These are phyloP conservation scores for Hypsizygus ulmarius DNA, from an alignment of 1,284 basidiomycete species.

Conservation along the genomic window DNA sequence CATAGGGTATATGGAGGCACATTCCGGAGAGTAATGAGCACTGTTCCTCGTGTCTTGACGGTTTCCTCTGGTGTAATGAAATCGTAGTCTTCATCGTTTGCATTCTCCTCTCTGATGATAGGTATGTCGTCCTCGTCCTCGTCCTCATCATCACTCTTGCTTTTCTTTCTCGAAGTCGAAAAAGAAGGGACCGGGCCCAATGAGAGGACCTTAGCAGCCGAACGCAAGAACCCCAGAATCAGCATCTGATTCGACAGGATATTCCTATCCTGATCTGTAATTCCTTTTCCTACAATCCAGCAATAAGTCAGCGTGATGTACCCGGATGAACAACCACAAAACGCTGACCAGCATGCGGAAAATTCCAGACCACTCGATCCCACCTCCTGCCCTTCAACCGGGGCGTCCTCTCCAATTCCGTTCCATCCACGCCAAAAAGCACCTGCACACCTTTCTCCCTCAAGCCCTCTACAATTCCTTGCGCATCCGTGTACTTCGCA, in stretches of 20 bases:
- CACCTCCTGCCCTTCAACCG: slow-evolving; percentile 58
- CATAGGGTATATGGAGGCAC: slow-evolving; percentile 88
- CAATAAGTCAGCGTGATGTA: neutral
- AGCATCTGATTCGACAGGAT: slow-evolving; percentile 89
- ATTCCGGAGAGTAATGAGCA: slow-evolving; percentile 90
- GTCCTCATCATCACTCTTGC: slow-evolving; percentile 40
- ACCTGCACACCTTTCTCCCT: slow-evolving; percentile 66
- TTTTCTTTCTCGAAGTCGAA: slow-evolving; percentile 42
- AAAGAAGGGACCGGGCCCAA: slow-evolving; percentile 53
- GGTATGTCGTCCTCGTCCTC: slow-evolving; percentile 42
- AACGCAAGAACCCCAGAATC: slow-evolving; percentile 83
- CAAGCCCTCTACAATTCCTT: slow-evolving; percentile 57
- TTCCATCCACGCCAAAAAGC: slow-evolving; percentile 85
- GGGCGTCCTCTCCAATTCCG: slow-evolving; percentile 62
- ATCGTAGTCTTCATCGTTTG: slow-evolving; percentile 17
- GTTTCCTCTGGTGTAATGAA: slow-evolving; percentile 15
- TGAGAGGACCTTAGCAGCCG: slow-evolving; percentile 64
- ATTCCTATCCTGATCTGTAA: slow-evolving; percentile 93
- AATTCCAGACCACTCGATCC: slow-evolving; percentile 92
- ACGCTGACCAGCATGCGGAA: slow-evolving; percentile 87
- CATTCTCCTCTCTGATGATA: slow-evolving; percentile 23
- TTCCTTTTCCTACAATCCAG: slow-evolving; percentile 72
- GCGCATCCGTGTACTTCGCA: slow-evolving; percentile 83
- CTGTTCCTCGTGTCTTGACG: slow-evolving; percentile 47
- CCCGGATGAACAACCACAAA: neutral